Evolutionary conservation across 2,329 filamentous ascomycete genomes (phyloP).

Genomic region (Ustulina deusta): DNA sequence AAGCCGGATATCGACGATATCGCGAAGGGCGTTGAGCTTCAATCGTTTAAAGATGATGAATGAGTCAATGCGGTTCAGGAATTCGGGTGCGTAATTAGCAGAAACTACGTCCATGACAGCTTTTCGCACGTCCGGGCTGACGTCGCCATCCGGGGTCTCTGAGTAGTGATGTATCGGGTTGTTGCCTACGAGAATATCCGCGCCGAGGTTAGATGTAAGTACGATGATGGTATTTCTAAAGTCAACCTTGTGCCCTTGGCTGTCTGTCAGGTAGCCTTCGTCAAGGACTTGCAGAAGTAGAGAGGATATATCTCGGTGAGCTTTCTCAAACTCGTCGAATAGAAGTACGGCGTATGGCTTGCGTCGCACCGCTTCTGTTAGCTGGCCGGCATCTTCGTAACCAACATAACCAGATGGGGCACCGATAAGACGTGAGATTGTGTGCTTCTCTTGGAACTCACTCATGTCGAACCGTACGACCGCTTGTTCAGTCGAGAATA

Average conservation of each 20-base stretch:
- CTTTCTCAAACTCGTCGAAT: conserved; percentile 98
- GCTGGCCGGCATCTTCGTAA: conserved; percentile 95
- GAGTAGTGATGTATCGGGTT: conserved; percentile 74
- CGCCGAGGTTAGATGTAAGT: conserved; percentile 93
- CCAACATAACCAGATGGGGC: conserved; percentile 95
- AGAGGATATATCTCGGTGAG: conserved; percentile 92
- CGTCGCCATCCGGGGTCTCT: conserved; percentile 72
- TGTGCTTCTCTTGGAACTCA: conserved; percentile 98
- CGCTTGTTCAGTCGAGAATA: conserved; percentile 92
- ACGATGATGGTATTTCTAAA: conserved; percentile 98
- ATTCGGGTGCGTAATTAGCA: conserved; percentile 83
- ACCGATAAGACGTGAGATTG: conserved; percentile 91
- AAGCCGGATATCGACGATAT: conserved; percentile 94
- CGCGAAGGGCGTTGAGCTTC: conserved; percentile 79
- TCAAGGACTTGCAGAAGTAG: conserved; percentile 94
- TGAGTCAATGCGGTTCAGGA: conserved; percentile 95
- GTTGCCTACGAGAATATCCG: conserved; percentile 86
- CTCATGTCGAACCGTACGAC: conserved; percentile 97
- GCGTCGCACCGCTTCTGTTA: conserved; percentile 92
- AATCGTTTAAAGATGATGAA: conserved; percentile 97
- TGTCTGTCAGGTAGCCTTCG: conserved; percentile 94
- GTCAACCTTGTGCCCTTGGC: conserved; percentile 95
- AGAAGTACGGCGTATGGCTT: conserved; percentile 96
- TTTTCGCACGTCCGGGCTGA: conserved; percentile 78
- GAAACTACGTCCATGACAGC: conserved; percentile 91